These are phyloP conservation scores for Xylariaceae sp. DNA, from an alignment of 2,329 filamentous ascomycete genomes.

Conservation along the genomic window DNA sequence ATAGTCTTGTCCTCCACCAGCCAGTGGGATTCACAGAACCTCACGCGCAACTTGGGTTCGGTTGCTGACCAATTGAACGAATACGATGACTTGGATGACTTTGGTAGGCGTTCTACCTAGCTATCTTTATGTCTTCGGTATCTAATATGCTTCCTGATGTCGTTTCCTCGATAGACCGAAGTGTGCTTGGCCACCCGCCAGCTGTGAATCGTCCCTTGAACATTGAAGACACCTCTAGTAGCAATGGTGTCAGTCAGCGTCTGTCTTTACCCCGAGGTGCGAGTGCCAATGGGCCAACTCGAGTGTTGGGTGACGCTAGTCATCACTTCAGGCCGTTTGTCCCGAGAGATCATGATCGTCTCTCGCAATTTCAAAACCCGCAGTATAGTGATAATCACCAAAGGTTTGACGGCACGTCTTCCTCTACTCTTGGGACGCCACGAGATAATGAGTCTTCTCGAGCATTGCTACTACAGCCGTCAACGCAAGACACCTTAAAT, in stretches of 20 bases:
- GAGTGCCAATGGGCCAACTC: constrained; percentile 15
- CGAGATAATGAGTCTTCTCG: neutral
- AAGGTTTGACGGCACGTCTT: neutral
- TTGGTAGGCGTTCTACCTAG: constrained; percentile 23
- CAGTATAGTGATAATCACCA: constrained; percentile 2
- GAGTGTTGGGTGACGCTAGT: constrained; percentile 31
- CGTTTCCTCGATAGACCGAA: constrained; percentile 22
- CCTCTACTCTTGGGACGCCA: neutral
- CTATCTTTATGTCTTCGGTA: neutral
- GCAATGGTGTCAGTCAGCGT: constrained; percentile 14
- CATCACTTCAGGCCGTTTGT: constrained; percentile 29
- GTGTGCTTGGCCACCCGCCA: constrained; percentile 23
- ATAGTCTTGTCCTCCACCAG: neutral
- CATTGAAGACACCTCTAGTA: constrained; percentile 1
- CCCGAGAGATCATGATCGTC: constrained; percentile 15
- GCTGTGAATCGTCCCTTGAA: constrained; percentile 1
- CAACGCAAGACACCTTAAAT: neutral
- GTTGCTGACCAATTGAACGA: constrained; percentile 2
- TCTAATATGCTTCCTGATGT: neutral
- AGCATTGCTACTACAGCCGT: neutral
- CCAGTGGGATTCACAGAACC: neutral
- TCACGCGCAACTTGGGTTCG: constrained; percentile 1
- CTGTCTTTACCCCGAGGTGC: constrained; percentile 22
- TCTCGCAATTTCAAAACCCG: constrained; percentile 19
- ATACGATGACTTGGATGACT: constrained; percentile 25